Evolutionary conservation across 805 yeast genomes (phyloP), one percentile per base, ranked within the genome.

Genomic region (Yarrowia sp.): DNA sequence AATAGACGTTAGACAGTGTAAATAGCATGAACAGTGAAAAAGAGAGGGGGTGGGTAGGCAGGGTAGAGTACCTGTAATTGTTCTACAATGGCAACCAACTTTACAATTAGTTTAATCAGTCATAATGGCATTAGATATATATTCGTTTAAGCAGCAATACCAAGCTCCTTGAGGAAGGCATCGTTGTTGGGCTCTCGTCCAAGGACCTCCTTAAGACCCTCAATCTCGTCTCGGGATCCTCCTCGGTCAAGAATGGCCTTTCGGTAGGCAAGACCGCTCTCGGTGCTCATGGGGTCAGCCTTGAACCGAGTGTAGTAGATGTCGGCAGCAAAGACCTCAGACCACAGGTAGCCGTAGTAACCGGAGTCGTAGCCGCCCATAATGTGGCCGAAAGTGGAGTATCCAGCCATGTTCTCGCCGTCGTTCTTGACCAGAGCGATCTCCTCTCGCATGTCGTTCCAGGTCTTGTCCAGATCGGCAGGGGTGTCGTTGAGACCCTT

Each of bases 351-450:
- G 1, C 97, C 97, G 74, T 91, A 91, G 79, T 91, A 91, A 5
- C 93, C 92, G n/a, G 93, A 87, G 69, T 90, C 94, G 77, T 91
- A 91, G 15, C 96, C 94, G 46, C 92, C 92, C 81, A 88, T 85
- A 76, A 90, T 85, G 75, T 91, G 97, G 2, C 92, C 80, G 76
- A 91, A 91, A 0, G 92, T 87, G 41, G 88, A 87, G 75, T 85
- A 90, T 3, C 95, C 95, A 19, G 78, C 74, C 36, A 78, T 79
- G 38, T 84, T 86, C 56, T 63, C 67, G 11, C 67, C 67, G 48
- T 87, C 92, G 70, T 83, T 83, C 38, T 84, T 80, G 40, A 88
- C 82, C 58, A 89, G 75, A 7, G 89, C 82, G 22, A 89, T 82
- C 14, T 87, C 85, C 74, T 86, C 83, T 71, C 92, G 83, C 77